A percentile compares a stretch with the other conserved stretches of the same genome.
Evolutionary conservation across 2,329 filamentous ascomycete species (phyloP).

Genomic region (Apiospora koreana): DNA sequence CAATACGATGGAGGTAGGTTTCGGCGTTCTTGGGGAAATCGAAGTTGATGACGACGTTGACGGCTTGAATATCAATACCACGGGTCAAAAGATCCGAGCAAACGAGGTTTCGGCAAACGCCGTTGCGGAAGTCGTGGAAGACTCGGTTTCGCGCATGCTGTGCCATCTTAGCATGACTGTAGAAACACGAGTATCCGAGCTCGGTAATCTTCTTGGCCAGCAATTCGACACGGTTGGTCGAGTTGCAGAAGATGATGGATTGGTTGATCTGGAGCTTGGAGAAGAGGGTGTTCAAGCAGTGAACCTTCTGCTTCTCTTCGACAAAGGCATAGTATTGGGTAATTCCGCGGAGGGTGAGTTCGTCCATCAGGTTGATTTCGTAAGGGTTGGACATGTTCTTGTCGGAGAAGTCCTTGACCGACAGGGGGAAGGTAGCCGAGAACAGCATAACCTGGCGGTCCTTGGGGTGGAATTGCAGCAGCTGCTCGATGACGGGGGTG

Average conservation of each 20-base stretch:
- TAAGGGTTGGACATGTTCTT: slow-evolving; percentile 97
- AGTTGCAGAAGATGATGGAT: slow-evolving; percentile 99
- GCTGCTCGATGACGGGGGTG: slow-evolving; percentile 94
- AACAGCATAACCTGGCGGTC: slow-evolving; percentile 99
- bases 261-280: slow-evolving; percentile 99
- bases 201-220: slow-evolving; percentile 99
- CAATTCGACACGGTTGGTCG: slow-evolving; percentile 95
- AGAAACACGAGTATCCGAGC: slow-evolving; percentile 98
- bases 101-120: slow-evolving; percentile 95
- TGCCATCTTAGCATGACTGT: slow-evolving; percentile 97
- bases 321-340: slow-evolving; percentile 99
- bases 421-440: slow-evolving; percentile 94
- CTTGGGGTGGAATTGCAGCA: slow-evolving; percentile 92
- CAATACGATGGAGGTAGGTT: slow-evolving; percentile 97
- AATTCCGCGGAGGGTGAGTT: slow-evolving; percentile 95
- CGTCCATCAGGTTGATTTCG: slow-evolving; percentile 99
- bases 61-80: slow-evolving; percentile 98
- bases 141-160: slow-evolving; percentile 97
- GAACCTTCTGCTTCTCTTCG: slow-evolving; percentile 98
- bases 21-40: slow-evolving; percentile 99
- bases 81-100: slow-evolving; percentile 97
- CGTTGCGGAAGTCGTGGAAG: slow-evolving; percentile 98
- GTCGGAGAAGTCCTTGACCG: slow-evolving; percentile 97
- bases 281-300: slow-evolving; percentile 98
- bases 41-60: slow-evolving; percentile 99